Evolutionary conservation across 2,329 filamentous ascomycete species (phyloP).

Genomic region (Ophiostoma montium): DNA sequence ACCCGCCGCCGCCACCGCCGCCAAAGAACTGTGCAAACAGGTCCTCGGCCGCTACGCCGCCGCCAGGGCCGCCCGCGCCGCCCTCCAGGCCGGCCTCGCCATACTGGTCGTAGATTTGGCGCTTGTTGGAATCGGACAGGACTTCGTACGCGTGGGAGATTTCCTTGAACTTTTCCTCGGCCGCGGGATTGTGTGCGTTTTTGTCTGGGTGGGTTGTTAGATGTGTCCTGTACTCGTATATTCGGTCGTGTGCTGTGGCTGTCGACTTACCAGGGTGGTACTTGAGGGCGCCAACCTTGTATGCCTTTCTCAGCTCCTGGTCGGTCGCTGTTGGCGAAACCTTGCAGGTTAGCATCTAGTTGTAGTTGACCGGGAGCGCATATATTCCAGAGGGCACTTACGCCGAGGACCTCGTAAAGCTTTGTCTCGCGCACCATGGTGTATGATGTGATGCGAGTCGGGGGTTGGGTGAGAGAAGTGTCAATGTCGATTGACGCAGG

Average conservation of each 20-base stretch:
- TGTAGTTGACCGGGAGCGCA: not conserved
- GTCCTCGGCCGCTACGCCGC: conserved; percentile 90
- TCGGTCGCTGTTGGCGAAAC: conserved; percentile 69
- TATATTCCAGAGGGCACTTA: too few relatives aligned
- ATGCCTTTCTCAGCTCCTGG: conserved; percentile 78
- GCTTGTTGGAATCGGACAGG: conserved; percentile 84
- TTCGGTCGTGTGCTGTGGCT: too few relatives aligned
- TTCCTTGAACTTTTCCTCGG: conserved; percentile 97
- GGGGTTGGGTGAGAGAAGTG: not conserved
- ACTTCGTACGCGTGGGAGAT: conserved; percentile 92
- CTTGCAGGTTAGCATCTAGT: conserved; percentile 28
- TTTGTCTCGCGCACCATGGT: conserved; percentile 70
- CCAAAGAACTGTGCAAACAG: conserved; percentile 97
- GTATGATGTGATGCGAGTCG: conserved; percentile 10
- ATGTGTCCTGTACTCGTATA: not conserved
- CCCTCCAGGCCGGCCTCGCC: conserved; percentile 93
- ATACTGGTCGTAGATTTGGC: conserved; percentile 88
- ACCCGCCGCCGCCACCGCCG: conserved; percentile 51
- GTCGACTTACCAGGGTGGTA: conserved; percentile 70
- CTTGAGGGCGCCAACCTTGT: conserved; percentile 71
- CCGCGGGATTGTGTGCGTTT: conserved; percentile 84
- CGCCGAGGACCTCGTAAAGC: conserved; percentile 65
- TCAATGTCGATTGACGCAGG: not conserved
- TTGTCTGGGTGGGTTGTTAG: conserved; percentile 50
- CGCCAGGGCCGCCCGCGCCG: conserved; percentile 51